phyloP scores from a whole-genome alignment of 1,284 basidiomycete species.

The Papiliotrema laurentii region DNA sequence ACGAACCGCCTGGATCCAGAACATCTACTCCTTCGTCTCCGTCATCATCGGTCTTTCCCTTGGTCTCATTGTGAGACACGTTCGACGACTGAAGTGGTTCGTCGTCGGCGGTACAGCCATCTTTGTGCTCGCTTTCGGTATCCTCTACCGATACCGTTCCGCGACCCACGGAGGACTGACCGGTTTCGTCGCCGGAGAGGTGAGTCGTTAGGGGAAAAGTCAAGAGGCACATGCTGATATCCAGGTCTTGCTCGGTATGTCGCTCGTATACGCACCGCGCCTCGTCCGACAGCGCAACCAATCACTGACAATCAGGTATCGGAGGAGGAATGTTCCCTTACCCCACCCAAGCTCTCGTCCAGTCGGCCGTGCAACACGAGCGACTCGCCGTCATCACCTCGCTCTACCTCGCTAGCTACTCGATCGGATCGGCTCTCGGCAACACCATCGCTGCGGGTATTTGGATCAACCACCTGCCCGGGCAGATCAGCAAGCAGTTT shows the following conservation, averaged over 20 bases:
- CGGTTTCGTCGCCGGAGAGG: conserved; percentile 47
- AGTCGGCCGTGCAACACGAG: conserved; percentile 47
- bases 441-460: conserved; percentile 48
- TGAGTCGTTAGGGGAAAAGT: too few species aligned
- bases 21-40: conserved; percentile 48
- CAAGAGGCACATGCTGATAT: too few species aligned
- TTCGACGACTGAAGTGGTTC: conserved; percentile 47
- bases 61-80: conserved; percentile 41
- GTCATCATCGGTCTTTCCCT: conserved; percentile 43
- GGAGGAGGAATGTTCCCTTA: conserved; percentile 47
- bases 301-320: conserved; percentile 26
- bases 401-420: conserved; percentile 47
- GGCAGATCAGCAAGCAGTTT: conserved; percentile 13
- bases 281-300: neutral
- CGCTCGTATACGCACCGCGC: too few species aligned
- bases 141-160: conserved; percentile 47
- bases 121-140: conserved; percentile 43
- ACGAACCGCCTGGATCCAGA: conserved; percentile 44
- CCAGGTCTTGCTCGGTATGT: too few species aligned
- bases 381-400: conserved; percentile 45
- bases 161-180: conserved; percentile 24
- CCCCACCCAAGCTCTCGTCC: conserved; percentile 46
- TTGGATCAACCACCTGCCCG: conserved; percentile 35
- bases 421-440: conserved; percentile 47
- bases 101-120: conserved; percentile 37